Percentiles rank a stretch among this genome's conserved stretches.
phyloP scores from a whole-genome alignment of 164 flowering plant genomes.

The Vitis rupestris region DNA sequence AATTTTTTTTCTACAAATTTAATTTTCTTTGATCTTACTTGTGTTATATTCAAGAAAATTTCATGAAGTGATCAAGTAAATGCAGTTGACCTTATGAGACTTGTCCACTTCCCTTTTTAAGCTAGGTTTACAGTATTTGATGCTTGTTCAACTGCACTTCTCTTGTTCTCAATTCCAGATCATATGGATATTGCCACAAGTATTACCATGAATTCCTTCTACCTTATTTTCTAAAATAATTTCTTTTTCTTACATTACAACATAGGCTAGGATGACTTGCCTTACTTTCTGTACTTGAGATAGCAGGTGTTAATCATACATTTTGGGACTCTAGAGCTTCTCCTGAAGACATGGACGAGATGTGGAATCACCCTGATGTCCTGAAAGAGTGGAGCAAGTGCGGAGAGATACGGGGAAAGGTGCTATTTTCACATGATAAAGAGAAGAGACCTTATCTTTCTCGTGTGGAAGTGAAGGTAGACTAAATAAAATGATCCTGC shows the following conservation, averaged over 20 bases:
- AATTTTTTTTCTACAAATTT: too few relatives aligned
- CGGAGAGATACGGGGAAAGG: constrained; percentile 69
- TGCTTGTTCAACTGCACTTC: background rate
- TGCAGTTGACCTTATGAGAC: background rate
- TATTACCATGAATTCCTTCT: background rate
- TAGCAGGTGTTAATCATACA: constrained; percentile 30
- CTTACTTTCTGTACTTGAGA: constrained; percentile 14
- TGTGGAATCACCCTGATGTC: constrained; percentile 73
- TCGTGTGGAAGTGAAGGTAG: constrained; percentile 69
- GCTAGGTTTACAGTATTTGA: too few relatives aligned
- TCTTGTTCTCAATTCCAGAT: background rate
- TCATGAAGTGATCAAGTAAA: too few relatives aligned
- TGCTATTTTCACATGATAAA: constrained; percentile 66
- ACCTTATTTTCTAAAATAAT: background rate
- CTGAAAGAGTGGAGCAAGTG: constrained; percentile 75
- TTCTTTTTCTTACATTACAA: background rate
- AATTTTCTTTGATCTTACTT: too few relatives aligned
- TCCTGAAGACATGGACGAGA: constrained; percentile 76
- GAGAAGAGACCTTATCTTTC: constrained; percentile 78
- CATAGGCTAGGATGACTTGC: background rate
- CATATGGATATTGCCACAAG: background rate
- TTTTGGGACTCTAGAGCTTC: constrained; percentile 82
- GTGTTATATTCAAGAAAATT: too few relatives aligned
- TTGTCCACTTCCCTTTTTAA: too few relatives aligned
- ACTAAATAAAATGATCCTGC: background rate